Evolutionary conservation across 805 yeast species (phyloP).

Genomic region (Kluyveromyces dobzhanskii): DNA sequence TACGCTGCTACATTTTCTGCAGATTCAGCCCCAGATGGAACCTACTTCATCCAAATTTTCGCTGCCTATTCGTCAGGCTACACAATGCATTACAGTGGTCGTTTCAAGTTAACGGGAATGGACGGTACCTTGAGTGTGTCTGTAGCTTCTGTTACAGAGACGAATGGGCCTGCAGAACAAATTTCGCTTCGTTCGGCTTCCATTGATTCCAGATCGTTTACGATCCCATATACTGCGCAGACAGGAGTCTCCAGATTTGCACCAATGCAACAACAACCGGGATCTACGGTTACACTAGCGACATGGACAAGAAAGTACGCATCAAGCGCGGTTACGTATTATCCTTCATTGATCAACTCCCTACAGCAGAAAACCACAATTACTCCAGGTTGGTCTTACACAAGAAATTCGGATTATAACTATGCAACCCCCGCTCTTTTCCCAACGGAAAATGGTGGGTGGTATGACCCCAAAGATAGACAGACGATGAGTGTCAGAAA

Average conservation of each 20-base stretch:
- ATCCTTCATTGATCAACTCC: slow-evolving; percentile 18
- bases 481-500: slow-evolving; percentile 25
- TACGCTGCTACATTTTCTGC: slow-evolving; percentile 37
- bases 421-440: slow-evolving; percentile 61
- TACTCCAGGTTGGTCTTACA: slow-evolving; percentile 79
- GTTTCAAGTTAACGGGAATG: slow-evolving; percentile 67
- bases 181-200: slow-evolving; percentile 10
- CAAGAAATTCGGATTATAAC: slow-evolving; percentile 51
- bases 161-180: slow-evolving; percentile 35
- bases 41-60: slow-evolving; percentile 62
- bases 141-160: slow-evolving; percentile 25
- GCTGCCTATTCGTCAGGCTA: slow-evolving; percentile 37
- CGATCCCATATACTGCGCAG: slow-evolving; percentile 65
- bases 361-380: slow-evolving; percentile 45
- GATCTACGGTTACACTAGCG: slow-evolving; percentile 52
- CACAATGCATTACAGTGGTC: slow-evolving; percentile 56
- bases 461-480: slow-evolving; percentile 49
- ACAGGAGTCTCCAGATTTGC: slow-evolving; percentile 73
- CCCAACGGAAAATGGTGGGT: slow-evolving; percentile 47
- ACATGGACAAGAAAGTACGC: slow-evolving; percentile 59
- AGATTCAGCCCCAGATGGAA: slow-evolving; percentile 49
- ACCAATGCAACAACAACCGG: slow-evolving; percentile 90
- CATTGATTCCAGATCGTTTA: slow-evolving; percentile 41
- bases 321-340: slow-evolving; percentile 57
- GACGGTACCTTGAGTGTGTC: slow-evolving; percentile 46